Conservation (phyloP, 2,329 filamentous ascomycete genomes). For the Cladosporium sp. region DNA sequence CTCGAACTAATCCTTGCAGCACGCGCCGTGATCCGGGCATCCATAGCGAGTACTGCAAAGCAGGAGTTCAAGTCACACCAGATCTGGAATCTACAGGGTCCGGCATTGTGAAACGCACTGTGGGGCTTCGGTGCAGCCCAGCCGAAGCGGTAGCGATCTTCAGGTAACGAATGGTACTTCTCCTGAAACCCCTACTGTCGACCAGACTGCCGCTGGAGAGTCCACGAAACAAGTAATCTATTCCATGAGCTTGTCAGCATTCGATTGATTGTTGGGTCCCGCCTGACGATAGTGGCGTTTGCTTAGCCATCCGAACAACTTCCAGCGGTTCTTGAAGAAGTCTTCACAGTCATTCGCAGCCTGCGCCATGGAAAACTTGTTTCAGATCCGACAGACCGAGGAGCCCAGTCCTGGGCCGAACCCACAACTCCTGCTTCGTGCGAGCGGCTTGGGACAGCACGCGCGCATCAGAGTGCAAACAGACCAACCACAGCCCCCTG, state of each 20-base stretch:
- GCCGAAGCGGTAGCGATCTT: constrained; percentile 3
- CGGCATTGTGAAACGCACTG: neutral
- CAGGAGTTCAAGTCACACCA: neutral
- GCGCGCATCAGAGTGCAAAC: neutral
- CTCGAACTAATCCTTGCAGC: neutral
- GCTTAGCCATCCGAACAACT: no score
- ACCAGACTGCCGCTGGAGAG: neutral
- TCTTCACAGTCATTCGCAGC: no score
- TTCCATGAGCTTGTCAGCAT: neutral
- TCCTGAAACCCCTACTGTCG: neutral
- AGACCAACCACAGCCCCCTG: constrained; percentile 8
- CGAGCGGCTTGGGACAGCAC: neutral
- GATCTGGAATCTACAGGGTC: neutral
- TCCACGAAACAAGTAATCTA: neutral
- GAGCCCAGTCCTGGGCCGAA: neutral
- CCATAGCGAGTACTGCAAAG: neutral
- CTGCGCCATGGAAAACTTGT: neutral
- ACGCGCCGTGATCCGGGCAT: constrained; percentile 1
- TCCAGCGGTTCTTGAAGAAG: no score
- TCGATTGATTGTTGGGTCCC: neutral
- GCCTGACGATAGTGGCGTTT: neutral
- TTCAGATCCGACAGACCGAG: neutral
- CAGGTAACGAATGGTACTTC: neutral
- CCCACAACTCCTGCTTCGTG: neutral
- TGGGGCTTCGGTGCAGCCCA: neutral